These are phyloP conservation scores for Ogataea kodamae DNA, from an alignment of 805 yeast genomes.

Conservation along the genomic window DNA sequence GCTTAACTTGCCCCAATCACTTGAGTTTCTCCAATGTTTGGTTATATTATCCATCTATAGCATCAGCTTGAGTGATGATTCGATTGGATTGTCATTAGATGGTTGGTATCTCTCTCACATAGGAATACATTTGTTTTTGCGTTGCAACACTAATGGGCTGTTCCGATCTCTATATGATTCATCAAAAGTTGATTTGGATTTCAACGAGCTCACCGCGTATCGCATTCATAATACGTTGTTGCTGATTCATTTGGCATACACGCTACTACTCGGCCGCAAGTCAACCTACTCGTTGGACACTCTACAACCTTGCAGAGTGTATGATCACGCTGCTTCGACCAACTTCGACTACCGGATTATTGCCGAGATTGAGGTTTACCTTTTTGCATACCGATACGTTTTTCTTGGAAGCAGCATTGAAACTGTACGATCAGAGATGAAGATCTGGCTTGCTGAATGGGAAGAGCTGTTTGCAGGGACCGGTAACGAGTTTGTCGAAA, in stretches of 20 bases:
- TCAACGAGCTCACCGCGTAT: constrained; percentile 51
- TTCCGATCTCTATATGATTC: constrained; percentile 28
- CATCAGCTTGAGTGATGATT: constrained; percentile 52
- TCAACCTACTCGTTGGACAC: constrained; percentile 37
- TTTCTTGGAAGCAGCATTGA: constrained; percentile 33
- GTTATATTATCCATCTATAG: constrained; percentile 65
- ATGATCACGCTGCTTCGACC: constrained; percentile 57
- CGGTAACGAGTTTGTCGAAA: constrained; percentile 68
- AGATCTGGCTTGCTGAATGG: constrained; percentile 67
- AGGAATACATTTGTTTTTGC: constrained; percentile 60
- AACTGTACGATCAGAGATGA: constrained; percentile 38
- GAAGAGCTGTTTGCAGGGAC: constrained; percentile 65
- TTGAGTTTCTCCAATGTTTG: constrained; percentile 66
- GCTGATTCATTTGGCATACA: constrained; percentile 62
- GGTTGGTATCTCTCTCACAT: constrained; percentile 67
- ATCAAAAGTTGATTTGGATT: constrained; percentile 24
- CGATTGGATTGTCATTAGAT: constrained; percentile 46
- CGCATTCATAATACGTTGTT: constrained; percentile 72
- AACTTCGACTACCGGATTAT: constrained; percentile 83
- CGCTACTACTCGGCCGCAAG: constrained; percentile 53
- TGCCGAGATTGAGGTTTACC: constrained; percentile 63
- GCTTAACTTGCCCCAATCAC: constrained; percentile 38
- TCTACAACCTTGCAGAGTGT: constrained; percentile 37
- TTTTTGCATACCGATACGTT: constrained; percentile 55
- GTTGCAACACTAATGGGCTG: constrained; percentile 46